A percentile compares a stretch with the other conserved stretches of the same genome.
Evolutionary conservation across 805 yeast species (phyloP).

Genomic region (Blastobotrys muscicola): DNA sequence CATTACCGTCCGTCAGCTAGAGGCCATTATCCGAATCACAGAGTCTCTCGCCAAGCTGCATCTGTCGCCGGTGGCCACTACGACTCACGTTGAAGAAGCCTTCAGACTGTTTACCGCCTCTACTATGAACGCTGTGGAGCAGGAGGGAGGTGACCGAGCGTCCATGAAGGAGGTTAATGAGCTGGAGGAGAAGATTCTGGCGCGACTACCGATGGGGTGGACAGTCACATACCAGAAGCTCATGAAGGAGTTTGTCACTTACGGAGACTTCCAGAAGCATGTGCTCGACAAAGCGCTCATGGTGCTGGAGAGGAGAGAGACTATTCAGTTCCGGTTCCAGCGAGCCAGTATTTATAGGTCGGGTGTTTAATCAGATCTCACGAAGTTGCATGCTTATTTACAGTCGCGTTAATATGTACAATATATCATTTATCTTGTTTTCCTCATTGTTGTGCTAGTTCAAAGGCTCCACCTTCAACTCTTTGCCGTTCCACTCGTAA

Average conservation of each 20-base stretch:
- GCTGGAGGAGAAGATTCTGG: slow-evolving; percentile 76
- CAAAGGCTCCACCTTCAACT: no score
- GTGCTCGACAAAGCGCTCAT: slow-evolving; percentile 77
- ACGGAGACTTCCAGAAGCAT: slow-evolving; percentile 43
- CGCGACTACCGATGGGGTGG: slow-evolving; percentile 94
- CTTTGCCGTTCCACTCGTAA: no score
- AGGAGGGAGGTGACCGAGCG: slow-evolving; percentile 46
- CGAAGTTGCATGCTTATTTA: no score
- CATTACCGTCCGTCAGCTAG: slow-evolving; percentile 93
- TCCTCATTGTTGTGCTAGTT: no score
- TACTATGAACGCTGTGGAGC: slow-evolving; percentile 89
- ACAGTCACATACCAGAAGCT: slow-evolving; percentile 81
- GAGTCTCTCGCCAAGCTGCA: slow-evolving; percentile 87
- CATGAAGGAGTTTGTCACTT: slow-evolving; percentile 55
- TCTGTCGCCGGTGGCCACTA: slow-evolving; percentile 73
- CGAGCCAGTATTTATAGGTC: slow-evolving; percentile 70
- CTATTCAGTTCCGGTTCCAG: slow-evolving; percentile 81
- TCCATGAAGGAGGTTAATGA: slow-evolving; percentile 61
- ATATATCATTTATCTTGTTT: no score
- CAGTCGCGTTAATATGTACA: no score
- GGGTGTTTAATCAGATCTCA: slow-evolving; percentile 40
- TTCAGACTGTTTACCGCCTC: slow-evolving; percentile 91
- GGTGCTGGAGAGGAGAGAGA: slow-evolving; percentile 76
- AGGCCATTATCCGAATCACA: slow-evolving; percentile 91
- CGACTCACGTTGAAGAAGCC: slow-evolving; percentile 90